Evolutionary conservation across 2,329 filamentous ascomycete species (phyloP).

Genomic region (Colletotrichum sp.): DNA sequence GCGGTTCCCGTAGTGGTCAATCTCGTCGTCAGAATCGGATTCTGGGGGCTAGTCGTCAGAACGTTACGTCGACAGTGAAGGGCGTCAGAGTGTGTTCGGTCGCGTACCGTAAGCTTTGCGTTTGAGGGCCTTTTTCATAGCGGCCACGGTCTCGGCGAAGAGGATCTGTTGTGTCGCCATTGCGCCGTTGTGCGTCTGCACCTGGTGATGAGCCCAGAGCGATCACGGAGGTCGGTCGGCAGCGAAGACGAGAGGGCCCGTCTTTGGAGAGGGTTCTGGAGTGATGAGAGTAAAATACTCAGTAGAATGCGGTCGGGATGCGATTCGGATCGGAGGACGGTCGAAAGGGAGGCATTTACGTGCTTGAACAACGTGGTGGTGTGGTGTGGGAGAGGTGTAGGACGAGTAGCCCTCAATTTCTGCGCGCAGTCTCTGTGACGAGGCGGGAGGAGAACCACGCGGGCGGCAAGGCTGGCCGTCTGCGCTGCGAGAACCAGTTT

Average conservation of each 20-base stretch:
- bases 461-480: slow-evolving; percentile 20
- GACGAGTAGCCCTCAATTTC: slow-evolving; percentile 21
- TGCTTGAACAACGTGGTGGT: not conserved
- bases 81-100: not conserved
- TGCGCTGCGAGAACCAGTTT: not conserved
- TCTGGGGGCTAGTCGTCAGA: slow-evolving; percentile 51
- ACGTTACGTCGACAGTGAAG: not conserved
- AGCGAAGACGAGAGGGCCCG: not conserved
- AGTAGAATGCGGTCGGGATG: not conserved
- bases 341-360: slow-evolving; percentile 9
- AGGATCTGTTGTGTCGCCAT: slow-evolving; percentile 63
- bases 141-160: slow-evolving; percentile 69
- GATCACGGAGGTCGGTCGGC: slow-evolving; percentile 5
- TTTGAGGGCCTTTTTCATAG: slow-evolving; percentile 72
- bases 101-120: slow-evolving; percentile 64
- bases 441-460: slow-evolving; percentile 22
- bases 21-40: slow-evolving; percentile 77
- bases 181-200: slow-evolving; percentile 8
- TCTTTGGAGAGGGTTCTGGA: not conserved
- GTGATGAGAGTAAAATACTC: not conserved
- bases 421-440: slow-evolving; percentile 21
- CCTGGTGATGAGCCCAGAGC: slow-evolving; percentile 6
- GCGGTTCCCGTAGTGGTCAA: slow-evolving; percentile 73
- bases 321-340: not conserved
- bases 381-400: slow-evolving; percentile 11